phyloP scores from a whole-genome alignment of 1,139 yeast genomes.

The Blastobotrys illinoisensis region DNA sequence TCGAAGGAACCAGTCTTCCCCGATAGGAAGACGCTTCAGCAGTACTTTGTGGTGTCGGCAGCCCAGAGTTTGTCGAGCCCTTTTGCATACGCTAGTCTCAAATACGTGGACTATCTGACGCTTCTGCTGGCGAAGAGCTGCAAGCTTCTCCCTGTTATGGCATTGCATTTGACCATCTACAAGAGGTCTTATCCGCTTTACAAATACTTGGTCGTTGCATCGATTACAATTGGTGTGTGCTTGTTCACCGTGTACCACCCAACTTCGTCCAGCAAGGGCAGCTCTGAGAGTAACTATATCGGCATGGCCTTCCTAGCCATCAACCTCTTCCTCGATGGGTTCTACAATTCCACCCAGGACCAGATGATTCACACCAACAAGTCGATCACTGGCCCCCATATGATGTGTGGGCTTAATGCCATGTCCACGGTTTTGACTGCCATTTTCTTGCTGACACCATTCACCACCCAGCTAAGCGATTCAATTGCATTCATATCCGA shows the following conservation, averaged over 20 bases:
- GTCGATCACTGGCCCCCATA: slow-evolving; percentile 66
- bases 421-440: slow-evolving; percentile 41
- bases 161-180: slow-evolving; percentile 72
- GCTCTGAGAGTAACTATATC: slow-evolving; percentile 24
- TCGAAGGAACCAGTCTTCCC: slow-evolving; percentile 29
- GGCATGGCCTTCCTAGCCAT: slow-evolving; percentile 58
- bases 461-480: slow-evolving; percentile 47
- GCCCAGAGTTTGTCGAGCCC: slow-evolving; percentile 84
- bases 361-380: slow-evolving; percentile 53
- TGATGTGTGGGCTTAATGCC: slow-evolving; percentile 78
- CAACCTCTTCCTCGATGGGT: slow-evolving; percentile 79
- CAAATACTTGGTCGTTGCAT: slow-evolving; percentile 69
- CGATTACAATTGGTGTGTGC: slow-evolving; percentile 77
- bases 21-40: slow-evolving; percentile 32
- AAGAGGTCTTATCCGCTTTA: slow-evolving; percentile 65
- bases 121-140: slow-evolving; percentile 87
- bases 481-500: slow-evolving; percentile 42
- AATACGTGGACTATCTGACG: slow-evolving; percentile 81
- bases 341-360: slow-evolving; percentile 92
- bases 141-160: slow-evolving; percentile 86
- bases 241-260: slow-evolving; percentile 58
- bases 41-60: slow-evolving; percentile 59
- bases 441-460: slow-evolving; percentile 39
- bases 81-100: slow-evolving; percentile 64
- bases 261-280: slow-evolving; percentile 11